Base-by-base conservation (phyloP, 2,329 filamentous ascomycete genomes). In the Pseudogymnoascus sp. region DNA sequence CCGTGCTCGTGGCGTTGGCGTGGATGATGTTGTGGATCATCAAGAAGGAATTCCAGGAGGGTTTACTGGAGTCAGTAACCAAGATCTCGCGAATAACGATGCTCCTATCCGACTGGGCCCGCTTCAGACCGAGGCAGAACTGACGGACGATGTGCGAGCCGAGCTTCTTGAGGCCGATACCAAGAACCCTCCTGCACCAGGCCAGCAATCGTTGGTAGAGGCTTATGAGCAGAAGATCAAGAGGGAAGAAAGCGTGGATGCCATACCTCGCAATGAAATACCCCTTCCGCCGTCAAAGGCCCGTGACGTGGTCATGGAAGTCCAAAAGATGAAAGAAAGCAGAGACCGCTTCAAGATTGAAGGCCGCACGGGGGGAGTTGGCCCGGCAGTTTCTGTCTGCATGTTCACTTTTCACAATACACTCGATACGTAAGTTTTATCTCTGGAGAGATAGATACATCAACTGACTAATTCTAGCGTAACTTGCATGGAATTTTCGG, bases 391-490 rank as follows among this genome's bases (percentile, higher is more conserved):
- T 65, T 96, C 92, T 71, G 88, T 96, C 23, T 95, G 91, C 79
- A 97, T 97, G 90, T 97, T 96, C 74, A 99, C 95, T 0, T 96
- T 97, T 72, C 95, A 99, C 79, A 99, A 99, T 75, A 96, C 91
- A 0, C 87, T 92, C 67, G 92, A 96, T 75, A 89, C 86, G 91
- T 93, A 78, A 79, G 85, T 75, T 50, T n/a, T 5, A 15, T n/a
- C 35, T 59, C 7, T 6, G 65, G 9, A 59, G 23, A 6, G 17
- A 42, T 15, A 2, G 8, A 23, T 3, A 23, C 6, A 28, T 65
- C n/a, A 60, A 63, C 40, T 70, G 42, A 47, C 68, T 75, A 64
- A 71, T 63, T 60, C 36, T 63, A 93, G 90, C 63, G 84, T 96
- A 65, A 92, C 91, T n/a, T 96, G 90, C 72, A 86, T 97, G 73